Base-by-base conservation (phyloP, 2,329 filamentous ascomycete genomes). In the Stromatinia cepivora region DNA sequence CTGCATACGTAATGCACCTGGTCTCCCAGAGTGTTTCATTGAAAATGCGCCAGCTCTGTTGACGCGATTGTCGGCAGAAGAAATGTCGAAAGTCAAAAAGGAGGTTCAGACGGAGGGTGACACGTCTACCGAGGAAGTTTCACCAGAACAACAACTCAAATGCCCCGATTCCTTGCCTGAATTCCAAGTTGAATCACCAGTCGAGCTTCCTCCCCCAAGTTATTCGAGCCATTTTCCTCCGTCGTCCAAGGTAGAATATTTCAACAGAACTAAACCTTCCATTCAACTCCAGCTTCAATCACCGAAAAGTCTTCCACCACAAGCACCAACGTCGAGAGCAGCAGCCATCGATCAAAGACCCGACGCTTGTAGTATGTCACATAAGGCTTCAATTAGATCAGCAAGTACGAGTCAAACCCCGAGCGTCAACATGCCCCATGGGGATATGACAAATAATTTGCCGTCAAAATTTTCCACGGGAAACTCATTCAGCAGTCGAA, bases 1-100 rank as follows among this genome's bases (percentile, higher is more conserved):
- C 28, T 64, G 61, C 46, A 64, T 64, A 25, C 46, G 61, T 25
- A 64, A 64, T 28, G 61, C 61, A 39, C n/a, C 61, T 42, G 34
- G 61, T 22, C 61, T 64, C 22, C 46, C 61, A 28, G 61, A 64
- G 20, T 39, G 17, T 17, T 64, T 52, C 15, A 48, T 52, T 3
- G 61, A 64, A 34, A 46, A 64, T n/a, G 61, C 61, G 3, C 46
- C 61, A 52, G 46, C 61, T 42, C 46, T 52, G 22, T 36, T 64
- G n/a, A 50, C 46, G 13, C 46, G 61, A 22, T 42, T 64, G 39
- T 52, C 46, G 4, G 31, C 22, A 39, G 61, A 64, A 53, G 61
- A 64, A 13, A 46, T 25, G 15, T 28, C 34, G 15, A 50, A 39
- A 53, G 15, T 64, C 6, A 36, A 52, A 15, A 34, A 39, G 17